phyloP scores from a whole-genome alignment of 768 basidiomycete genomes.

The Tylopilus sp. region DNA sequence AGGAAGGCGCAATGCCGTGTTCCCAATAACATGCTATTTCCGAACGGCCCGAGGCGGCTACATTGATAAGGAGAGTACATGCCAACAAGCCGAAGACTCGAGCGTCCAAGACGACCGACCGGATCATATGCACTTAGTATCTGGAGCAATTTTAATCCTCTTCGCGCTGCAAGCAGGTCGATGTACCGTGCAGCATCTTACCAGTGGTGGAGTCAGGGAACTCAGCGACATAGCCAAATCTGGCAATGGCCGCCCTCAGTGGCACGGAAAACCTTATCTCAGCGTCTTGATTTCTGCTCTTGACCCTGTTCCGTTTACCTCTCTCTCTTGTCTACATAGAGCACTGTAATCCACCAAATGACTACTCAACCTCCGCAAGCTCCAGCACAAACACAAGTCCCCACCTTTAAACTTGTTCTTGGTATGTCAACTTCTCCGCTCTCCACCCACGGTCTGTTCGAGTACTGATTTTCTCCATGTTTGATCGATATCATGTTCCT shows the following conservation, averaged over 20 bases:
- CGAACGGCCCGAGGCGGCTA: no score
- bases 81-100: no score
- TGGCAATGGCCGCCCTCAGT: constrained; percentile 23
- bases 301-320: constrained; percentile 22
- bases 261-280: constrained; percentile 38
- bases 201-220: background rate
- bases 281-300: constrained; percentile 33
- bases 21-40: constrained; percentile 15
- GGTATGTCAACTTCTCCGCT: constrained; percentile 50
- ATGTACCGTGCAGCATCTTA: background rate
- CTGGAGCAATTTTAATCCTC: no score
- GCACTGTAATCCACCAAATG: constrained; percentile 37
- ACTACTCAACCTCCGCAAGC: constrained; percentile 30
- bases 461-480: constrained; percentile 27
- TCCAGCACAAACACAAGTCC: constrained; percentile 57
- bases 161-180: background rate
- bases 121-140: background rate
- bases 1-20: background rate
- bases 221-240: constrained; percentile 20
- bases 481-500: constrained; percentile 52
- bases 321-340: constrained; percentile 22
- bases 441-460: constrained; percentile 6
- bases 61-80: no score
- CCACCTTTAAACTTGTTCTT: constrained; percentile 98
- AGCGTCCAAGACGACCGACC: no score